Conservation (phyloP, 2,329 filamentous ascomycete genomes). For the Diaporthe amygdali region DNA sequence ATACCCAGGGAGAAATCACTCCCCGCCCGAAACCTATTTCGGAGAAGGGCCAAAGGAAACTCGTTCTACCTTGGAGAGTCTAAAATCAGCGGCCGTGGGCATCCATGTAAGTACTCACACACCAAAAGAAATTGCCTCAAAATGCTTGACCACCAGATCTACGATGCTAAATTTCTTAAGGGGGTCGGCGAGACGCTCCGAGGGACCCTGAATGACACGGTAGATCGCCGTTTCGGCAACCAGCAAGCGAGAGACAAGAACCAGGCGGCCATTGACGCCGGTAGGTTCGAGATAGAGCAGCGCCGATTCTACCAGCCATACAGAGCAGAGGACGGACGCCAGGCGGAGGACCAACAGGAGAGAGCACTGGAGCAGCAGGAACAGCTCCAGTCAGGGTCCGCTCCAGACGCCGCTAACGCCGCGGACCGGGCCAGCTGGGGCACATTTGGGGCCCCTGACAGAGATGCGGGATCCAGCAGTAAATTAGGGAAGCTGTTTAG, state of each 20-base stretch:
- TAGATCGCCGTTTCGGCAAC: conserved; percentile 1
- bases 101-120: not conserved
- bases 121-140: too few species aligned
- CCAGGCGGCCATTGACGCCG: conserved; percentile 1
- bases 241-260: conserved; percentile 6
- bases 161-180: not conserved
- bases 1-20: not conserved
- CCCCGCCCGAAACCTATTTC: not conserved
- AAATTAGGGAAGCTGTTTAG: not conserved
- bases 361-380: conserved; percentile 92
- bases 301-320: conserved; percentile 1
- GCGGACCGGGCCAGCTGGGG: not conserved
- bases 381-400: conserved; percentile 66
- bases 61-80: not conserved
- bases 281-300: conserved; percentile 7
- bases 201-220: not conserved
- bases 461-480: not conserved
- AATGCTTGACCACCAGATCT: too few species aligned
- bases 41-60: not conserved
- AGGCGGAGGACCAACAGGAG: conserved; percentile 53
- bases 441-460: not conserved
- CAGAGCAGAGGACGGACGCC: not conserved
- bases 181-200: conserved; percentile 13
- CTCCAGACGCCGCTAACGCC: not conserved
- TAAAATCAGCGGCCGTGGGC: not conserved